A percentile compares a stretch with the other conserved stretches of the same genome.
phyloP scores from a whole-genome alignment of 768 basidiomycete genomes.

The Tricholoma terreum region DNA sequence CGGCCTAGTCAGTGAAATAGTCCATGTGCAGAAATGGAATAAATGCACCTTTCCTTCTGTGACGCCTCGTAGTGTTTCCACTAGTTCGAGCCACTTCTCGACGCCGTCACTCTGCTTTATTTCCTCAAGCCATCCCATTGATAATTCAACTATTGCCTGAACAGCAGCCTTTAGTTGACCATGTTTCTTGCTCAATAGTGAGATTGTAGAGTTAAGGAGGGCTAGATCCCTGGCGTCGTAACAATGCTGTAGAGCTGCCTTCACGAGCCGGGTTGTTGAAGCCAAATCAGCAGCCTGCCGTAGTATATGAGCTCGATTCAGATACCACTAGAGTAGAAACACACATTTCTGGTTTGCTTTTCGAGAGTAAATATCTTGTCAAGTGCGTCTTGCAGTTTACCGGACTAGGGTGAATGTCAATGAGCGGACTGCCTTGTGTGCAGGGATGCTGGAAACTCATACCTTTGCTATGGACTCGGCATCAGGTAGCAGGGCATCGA shows the following conservation, averaged over 20 bases:
- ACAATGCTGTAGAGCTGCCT: conserved; percentile 65
- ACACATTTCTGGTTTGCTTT: conserved; percentile 94
- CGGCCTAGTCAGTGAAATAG: not conserved
- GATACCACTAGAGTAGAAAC: conserved; percentile 18
- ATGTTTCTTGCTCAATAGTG: conserved; percentile 86
- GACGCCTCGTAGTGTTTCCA: conserved; percentile 85
- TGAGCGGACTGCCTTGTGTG: conserved; percentile 11
- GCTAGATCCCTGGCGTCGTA: conserved; percentile 70
- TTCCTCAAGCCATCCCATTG: conserved; percentile 78
- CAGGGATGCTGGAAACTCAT: conserved; percentile 15
- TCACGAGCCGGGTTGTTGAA: conserved; percentile 87
- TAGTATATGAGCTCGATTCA: conserved; percentile 1
- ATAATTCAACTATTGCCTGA: conserved; percentile 87
- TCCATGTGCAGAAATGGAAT: conserved; percentile 18
- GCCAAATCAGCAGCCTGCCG: conserved; percentile 83
- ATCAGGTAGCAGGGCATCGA: conserved; percentile 70
- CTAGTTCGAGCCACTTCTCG: conserved; percentile 80
- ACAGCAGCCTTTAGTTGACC: conserved; percentile 91
- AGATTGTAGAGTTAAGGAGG: conserved; percentile 67
- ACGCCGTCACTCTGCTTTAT: conserved; percentile 65
- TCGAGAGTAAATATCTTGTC: conserved; percentile 89
- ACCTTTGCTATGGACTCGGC: conserved; percentile 72
- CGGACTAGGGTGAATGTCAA: conserved; percentile 49
- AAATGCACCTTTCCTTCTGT: conserved; percentile 91
- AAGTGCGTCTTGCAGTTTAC: conserved; percentile 79